Evolutionary conservation across 352 stramenopile species (phyloP), one percentile per base, ranked within the genome.

Genomic region (Thraustochytrium striatum): DNA sequence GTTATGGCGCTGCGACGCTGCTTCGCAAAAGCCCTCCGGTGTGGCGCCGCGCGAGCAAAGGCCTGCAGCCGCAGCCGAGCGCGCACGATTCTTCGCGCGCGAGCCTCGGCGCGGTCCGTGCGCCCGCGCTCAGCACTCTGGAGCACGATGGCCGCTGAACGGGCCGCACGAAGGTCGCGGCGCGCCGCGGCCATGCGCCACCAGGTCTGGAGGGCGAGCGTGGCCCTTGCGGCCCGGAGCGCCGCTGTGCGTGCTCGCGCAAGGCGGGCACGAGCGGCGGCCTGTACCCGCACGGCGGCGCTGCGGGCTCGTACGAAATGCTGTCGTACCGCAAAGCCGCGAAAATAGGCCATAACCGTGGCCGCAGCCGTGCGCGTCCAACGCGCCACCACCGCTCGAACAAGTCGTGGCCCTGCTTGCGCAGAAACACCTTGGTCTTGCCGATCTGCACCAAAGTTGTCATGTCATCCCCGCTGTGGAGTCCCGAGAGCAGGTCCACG

Each of bases 351-450:
- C 21, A 72, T 32, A 0, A 75, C 65, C 5, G 39, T 11, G 21
- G 44, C 32, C 13, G 52, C 47, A 8, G 65, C 65, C 9, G 30
- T 8, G 5, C 47, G 8, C 11, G 65, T 30, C 65, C 65, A 75
- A 30, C 52, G 44, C 43, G 65, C 44, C 44, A 50, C 65, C 65
- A 75, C 2, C 50, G 43, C 35, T 80, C 70, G 13, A 80, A 72
- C 19, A 72, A 11, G n/a, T 82, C 73, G 57, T 82, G 65, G 39
- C 39, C 69, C 21, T 80, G 33, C 57, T 82, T 82, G 3, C 52
- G 39, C 61, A 82, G 44, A 57, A 82, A 82, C 16, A 82, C 65
- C 52, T 81, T 78, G 38, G 73, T 82, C 55, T 72, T 82, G 38
- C 73, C 73, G 1, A 82, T 53, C 28, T 81, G 57, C 30, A 38